Base-by-base conservation (phyloP, 805 yeast species). In the Scheffersomyces lignosus region DNA sequence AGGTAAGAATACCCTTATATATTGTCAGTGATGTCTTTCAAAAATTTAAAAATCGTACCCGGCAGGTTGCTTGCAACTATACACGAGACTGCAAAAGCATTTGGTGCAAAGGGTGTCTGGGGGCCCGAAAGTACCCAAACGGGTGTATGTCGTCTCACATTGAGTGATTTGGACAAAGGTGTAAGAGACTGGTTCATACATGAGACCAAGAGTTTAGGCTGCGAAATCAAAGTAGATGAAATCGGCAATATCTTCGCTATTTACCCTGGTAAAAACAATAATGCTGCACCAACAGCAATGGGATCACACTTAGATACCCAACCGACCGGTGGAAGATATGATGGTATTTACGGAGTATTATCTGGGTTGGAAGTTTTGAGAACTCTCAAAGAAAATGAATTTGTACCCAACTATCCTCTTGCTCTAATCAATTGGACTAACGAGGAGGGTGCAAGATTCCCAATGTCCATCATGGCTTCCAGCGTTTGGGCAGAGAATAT, bases 271-370 rank as follows among this genome's bases (percentile, higher is more conserved):
- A 57, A 64, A 41, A 49, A 53, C 6, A 42, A 36, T 1, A 20
- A 20, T 20, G 24, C 24, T 20, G 9, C 10, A 7, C 83, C 88
- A 12, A 80, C 80, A 1, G 87, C 77, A 12, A 79, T 82, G 41
- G 89, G 89, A 0, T 81, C 87, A 0, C 89, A 83, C 57, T 60
- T 83, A 39, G 90, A 83, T 49, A 83, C 90, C 1, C 89, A 83
- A 58, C 89, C 89, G 20, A 79, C 82, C 5, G 90, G 89, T 27
- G 89, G 90, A 8, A 67, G 87, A 41, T 83, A 82, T 49, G 90
- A 83, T 51, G 90, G 89, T 31, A 77, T 83, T 27, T 67, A 71
- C 25, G 90, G 90, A 14, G 88, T 83, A 4, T 61, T 81, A 30
- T 60, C 82, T 7, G 88, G 87, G 1, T 60, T 83, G 31, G 87